Evolutionary conservation across 495 filamentous ascomycete species (phyloP).

Genomic region (Neurospora sp.): DNA sequence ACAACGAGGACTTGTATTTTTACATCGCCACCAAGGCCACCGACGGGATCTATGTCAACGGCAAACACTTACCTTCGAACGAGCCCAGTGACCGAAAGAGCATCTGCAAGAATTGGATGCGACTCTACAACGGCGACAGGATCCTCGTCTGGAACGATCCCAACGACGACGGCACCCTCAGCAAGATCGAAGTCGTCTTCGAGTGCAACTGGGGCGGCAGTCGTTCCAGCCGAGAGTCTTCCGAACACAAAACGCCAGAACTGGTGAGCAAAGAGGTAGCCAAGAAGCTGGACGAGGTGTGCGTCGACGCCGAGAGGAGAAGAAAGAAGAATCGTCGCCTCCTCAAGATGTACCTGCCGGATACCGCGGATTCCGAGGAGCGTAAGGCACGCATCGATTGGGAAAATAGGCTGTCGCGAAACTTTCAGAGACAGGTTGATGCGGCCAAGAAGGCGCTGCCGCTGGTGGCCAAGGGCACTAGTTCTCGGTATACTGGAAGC

Average conservation of each 20-base stretch:
- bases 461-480: background rate
- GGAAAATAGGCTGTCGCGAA: background rate
- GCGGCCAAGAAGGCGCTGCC: background rate
- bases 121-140: constrained; percentile 61
- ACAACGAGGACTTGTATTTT: constrained; percentile 45
- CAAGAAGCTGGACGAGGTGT: constrained; percentile 18
- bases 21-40: constrained; percentile 66
- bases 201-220: constrained; percentile 39
- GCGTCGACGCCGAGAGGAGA: constrained; percentile 19
- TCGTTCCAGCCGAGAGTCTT: constrained; percentile 14
- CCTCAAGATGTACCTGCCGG: background rate
- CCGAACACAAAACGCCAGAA: constrained; percentile 7
- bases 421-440: background rate
- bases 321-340: background rate
- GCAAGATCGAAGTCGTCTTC: constrained; percentile 29
- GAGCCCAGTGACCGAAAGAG: constrained; percentile 7
- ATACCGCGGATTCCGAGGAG: background rate
- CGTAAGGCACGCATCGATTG: background rate
- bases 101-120: constrained; percentile 44
- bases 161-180: constrained; percentile 7
- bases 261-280: constrained; percentile 12
- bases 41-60: constrained; percentile 64
- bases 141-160: constrained; percentile 47
- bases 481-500: background rate
- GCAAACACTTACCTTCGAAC: constrained; percentile 41